Base-by-base conservation (phyloP, 768 basidiomycete species). In the Pisolithus tinctorius region DNA sequence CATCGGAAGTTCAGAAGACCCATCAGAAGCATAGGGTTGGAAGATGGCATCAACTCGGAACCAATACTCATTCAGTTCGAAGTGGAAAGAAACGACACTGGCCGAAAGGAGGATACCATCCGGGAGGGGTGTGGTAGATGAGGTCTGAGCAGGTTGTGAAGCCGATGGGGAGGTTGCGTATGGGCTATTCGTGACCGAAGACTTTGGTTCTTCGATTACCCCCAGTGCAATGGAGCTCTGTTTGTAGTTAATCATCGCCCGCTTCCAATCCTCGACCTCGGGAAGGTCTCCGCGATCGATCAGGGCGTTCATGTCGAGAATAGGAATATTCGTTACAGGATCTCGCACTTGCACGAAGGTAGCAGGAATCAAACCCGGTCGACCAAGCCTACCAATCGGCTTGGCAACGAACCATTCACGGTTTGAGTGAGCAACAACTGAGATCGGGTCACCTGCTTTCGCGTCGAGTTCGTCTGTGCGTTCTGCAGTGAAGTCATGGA, bases 321-420 rank as follows among this genome's bases (percentile, higher is more conserved):
- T 75, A 26, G 93, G 76, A 53, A 81, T 76, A 38, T 87, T 90
- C 25, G 96, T 93, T 9, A 81, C 72, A 17, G 94, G 94, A 68
- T 99, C 94, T 52, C 93, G 88, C 45, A 98, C 87, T 69, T 98
- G 87, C 59, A 99, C 95, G 66, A 98, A 98, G 1, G 95, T 84
- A 47, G 93, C 94, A 6, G 96, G 96, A 52, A 99, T 98, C 51
- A 99, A 79, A 47, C 96, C 96, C 0, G 96, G 96, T 49, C 94
- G 86, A 29, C 96, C 95, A 17, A 99, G 80, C 50, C 83, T 79
- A 38, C 93, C 93, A 61, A 99, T 99, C 11, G 95, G 93, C 70
- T 99, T 99, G 26, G 96, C 96, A 45, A 99, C 96, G 68, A 97
- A 98, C 96, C 96, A 99, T 68, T 99, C 96, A 57, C 93, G 91